Percentiles rank a stretch among this genome's conserved stretches.
Conservation (phyloP, 179 eudicot species). For the Silene noctiflora region DNA sequence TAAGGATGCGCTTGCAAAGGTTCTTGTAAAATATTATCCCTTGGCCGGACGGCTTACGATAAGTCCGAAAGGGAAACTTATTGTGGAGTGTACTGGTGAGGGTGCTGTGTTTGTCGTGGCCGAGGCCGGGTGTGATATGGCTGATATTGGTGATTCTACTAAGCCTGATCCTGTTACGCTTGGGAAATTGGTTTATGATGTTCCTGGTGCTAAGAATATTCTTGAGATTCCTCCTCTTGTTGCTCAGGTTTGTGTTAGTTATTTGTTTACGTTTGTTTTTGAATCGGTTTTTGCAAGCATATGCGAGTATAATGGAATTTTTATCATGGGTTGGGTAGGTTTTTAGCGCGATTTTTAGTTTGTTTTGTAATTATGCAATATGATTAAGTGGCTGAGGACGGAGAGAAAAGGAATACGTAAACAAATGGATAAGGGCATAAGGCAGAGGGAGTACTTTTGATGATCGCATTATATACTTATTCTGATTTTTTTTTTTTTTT, state of each 20-base stretch:
- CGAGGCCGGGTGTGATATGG: slow-evolving; percentile 38
- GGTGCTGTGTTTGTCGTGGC: slow-evolving; percentile 59
- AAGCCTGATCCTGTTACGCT: slow-evolving; percentile 45
- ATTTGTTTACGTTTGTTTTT: no score
- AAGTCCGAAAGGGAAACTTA: slow-evolving; percentile 41
- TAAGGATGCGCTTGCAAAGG: slow-evolving; percentile 37
- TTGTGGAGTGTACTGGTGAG: slow-evolving; percentile 41
- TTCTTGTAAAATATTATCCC: slow-evolving; percentile 44
- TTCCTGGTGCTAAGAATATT: slow-evolving; percentile 41
- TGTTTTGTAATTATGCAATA: neutral
- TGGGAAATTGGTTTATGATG: slow-evolving; percentile 45
- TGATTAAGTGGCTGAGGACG: neutral
- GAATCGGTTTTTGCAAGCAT: neutral
- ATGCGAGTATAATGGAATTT: neutral
- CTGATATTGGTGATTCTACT: slow-evolving; percentile 43
- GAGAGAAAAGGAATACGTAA: neutral
- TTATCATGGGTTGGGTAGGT: neutral
- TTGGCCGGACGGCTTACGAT: slow-evolving; percentile 42
- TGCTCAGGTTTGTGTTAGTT: slow-evolving; percentile 40
- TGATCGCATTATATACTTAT: no score
- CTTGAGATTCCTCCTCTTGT: slow-evolving; percentile 44
- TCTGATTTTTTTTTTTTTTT: no score
- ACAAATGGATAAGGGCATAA: no score
- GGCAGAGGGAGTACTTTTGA: no score
- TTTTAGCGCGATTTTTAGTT: no score